phyloP scores from a whole-genome alignment of 331 rosid genomes.

The Stylosanthes scabra region DNA sequence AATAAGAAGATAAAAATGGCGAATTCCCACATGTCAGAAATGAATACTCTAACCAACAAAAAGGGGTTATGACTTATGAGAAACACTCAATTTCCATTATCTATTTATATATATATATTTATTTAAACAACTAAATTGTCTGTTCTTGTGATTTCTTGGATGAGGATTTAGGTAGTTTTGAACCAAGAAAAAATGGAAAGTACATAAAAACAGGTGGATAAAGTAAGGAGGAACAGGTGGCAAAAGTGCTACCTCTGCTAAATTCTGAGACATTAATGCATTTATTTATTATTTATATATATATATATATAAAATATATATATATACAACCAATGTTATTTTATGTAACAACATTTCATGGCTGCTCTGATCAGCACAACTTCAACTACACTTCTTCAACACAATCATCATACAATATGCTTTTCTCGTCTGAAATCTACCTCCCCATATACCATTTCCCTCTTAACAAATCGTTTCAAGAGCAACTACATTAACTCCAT shows the following conservation, averaged over 20 bases:
- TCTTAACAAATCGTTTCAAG: slow-evolving; percentile 53
- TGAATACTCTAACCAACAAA: background rate
- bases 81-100: background rate
- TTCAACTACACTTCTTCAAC: slow-evolving; percentile 55
- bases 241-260: slow-evolving; percentile 46
- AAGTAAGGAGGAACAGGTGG: slow-evolving; percentile 44
- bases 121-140: background rate
- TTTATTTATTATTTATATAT: too few relatives aligned
- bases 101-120: background rate
- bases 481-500: slow-evolving; percentile 21
- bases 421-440: slow-evolving; percentile 54
- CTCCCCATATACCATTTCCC: slow-evolving; percentile 35
- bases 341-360: slow-evolving; percentile 43
- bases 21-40: background rate
- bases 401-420: slow-evolving; percentile 37
- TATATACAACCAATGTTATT: slow-evolving; percentile 4
- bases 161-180: slow-evolving; percentile 30
- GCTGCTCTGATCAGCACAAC: slow-evolving; percentile 63
- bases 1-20: background rate
- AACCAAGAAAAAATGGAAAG: slow-evolving; percentile 27
- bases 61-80: background rate
- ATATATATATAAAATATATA: too few relatives aligned
- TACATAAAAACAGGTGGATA: slow-evolving; percentile 44
- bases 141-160: slow-evolving; percentile 5
- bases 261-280: slow-evolving; percentile 44